These are phyloP conservation scores for Saksenaea vasiformis DNA, from an alignment of 371 early-diverging fungal genomes.

Conservation along the genomic window DNA sequence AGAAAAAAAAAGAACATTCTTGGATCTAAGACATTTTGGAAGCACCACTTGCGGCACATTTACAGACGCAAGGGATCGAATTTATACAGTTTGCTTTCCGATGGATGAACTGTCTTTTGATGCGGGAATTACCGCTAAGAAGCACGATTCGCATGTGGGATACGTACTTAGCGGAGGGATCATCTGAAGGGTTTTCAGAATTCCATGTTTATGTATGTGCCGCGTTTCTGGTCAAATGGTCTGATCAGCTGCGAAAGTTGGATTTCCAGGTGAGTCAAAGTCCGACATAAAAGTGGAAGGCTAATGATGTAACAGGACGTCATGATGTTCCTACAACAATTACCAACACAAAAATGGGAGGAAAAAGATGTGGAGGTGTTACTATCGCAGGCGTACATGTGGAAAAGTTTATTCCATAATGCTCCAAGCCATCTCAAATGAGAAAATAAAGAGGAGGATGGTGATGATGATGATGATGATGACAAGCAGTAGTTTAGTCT, in stretches of 20 bases:
- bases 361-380: conserved; percentile 92
- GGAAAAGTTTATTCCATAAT: conserved; percentile 92
- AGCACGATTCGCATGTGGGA: conserved; percentile 98
- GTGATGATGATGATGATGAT: no score
- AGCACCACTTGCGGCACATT: conserved; percentile 81
- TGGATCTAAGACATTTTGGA: conserved; percentile 1
- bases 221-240: conserved; percentile 94
- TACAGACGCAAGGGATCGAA: conserved; percentile 87
- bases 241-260: conserved; percentile 76
- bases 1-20: conserved; percentile 4
- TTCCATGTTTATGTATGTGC: conserved; percentile 98
- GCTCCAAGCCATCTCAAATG: conserved; percentile 74
- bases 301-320: conserved; percentile 59
- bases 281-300: background rate
- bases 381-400: conserved; percentile 94
- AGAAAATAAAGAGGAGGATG: conserved; percentile 10
- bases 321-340: conserved; percentile 92
- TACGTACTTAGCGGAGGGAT: conserved; percentile 90
- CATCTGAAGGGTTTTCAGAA: conserved; percentile 87
- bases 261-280: conserved; percentile 76
- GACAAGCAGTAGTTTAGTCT: background rate
- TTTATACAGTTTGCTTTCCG: conserved; percentile 98
- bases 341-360: conserved; percentile 88
- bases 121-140: conserved; percentile 90
- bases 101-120: conserved; percentile 99